Base-by-base conservation (phyloP, 495 filamentous ascomycete species). In the Talaromyces thailandensis region DNA sequence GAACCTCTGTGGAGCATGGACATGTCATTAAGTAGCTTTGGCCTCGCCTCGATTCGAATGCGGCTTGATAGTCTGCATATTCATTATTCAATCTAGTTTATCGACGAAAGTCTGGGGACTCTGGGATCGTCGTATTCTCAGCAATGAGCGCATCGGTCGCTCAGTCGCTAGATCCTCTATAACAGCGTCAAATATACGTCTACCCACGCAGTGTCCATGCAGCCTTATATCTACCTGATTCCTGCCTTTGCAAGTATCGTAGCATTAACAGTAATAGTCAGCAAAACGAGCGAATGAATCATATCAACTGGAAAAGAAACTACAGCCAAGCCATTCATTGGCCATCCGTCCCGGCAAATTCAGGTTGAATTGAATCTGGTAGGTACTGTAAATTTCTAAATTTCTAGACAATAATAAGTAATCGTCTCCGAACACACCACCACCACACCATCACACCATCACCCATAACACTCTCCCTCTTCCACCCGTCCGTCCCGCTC, bases 381-480 rank as follows among this genome's bases (percentile, higher is more conserved):
- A n/a, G n/a, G n/a, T n/a, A n/a, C n/a, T n/a, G n/a, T n/a, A n/a
- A n/a, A n/a, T n/a, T n/a, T n/a, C n/a, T n/a, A n/a, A n/a, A n/a
- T n/a, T n/a, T n/a, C n/a, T n/a, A n/a, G n/a, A n/a, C n/a, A 21
- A 45, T 45, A 37, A 37, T 37, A 37, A 37, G 16, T 48, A 18
- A 18, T 48, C 59, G 55, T 60, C 55, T 45, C 16, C 28, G 21
- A 29, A 32, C 26, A 31, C 31, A 31, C 31, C 56, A 31, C 37
- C 26, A 24, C 37, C 32, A 58, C 53, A 18, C 24, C 43, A 40
- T 64, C 66, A 58, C 53, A 14, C n/a, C 43, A 40, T 64, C 66
- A 64, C 45, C 67, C 62, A 64, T 64, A 64, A 64, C 56, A 23
- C 61, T 61, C 48, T 67, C 56, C 59, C 60, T 58, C 63, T 60